Base-by-base conservation (phyloP, 306 rosid genomes). In the Ochetophila trinervis region DNA sequence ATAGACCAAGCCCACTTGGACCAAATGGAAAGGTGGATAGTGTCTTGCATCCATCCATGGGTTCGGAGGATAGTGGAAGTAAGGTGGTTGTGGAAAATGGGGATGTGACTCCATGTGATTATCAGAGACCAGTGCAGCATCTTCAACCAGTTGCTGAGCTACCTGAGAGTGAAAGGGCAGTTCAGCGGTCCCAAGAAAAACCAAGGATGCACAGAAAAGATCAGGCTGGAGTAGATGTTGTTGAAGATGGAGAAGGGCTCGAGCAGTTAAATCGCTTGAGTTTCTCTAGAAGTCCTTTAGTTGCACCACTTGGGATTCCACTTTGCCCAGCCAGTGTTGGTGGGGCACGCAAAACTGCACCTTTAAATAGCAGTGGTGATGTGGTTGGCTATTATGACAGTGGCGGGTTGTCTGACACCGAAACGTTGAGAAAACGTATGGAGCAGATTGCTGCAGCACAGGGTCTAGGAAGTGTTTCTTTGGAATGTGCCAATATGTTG, bases 301-400 rank as follows among this genome's bases (percentile, higher is more conserved):
- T 80, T 71, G 97, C 99, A 35, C 99, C 99, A 24, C 90, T 94
- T 53, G 99, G 99, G 62, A 88, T 94, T 78, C 99, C 99, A 5
- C 74, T 76, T 52, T 90, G 85, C 79, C 68, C 97, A 66, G 90
- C 95, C 61, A 86, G 97, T 55, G 79, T 90, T 32, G 99, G 99
- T 72, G 97, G 97, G 85, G 78, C 95, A 86, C 90, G 78, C 85
- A 90, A 85, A 69, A 70, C 94, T 63, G 51, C 78, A 66, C 88
- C 96, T 5, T 85, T 74, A 62, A 76, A 71, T 60, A 68, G 82
- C 76, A 27, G 74, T 63, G 84, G 82, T 67, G 91, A 90, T 72
- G 78, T 72, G 76, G 71, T 60, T 74, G 75, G 87, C 68, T 81
- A 27, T 75, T 75, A 63, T 42, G 88, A 90, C 79, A 78, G 84